Evolutionary conservation across 495 filamentous ascomycete species (phyloP).

Genomic region (Penicillium lividum): DNA sequence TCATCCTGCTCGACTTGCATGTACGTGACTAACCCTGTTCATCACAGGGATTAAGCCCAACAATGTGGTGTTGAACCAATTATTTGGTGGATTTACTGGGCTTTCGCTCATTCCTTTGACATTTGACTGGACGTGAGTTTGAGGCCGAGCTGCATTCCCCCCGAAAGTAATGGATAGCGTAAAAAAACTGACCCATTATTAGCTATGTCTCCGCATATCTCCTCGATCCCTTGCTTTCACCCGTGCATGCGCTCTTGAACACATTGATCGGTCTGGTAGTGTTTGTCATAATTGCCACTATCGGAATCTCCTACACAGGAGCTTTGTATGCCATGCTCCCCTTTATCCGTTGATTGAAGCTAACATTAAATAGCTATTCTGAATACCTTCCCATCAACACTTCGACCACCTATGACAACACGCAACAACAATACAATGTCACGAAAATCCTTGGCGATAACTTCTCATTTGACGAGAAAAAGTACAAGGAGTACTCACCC

Average conservation of each 20-base stretch:
- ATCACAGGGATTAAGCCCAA: slow-evolving; percentile 50
- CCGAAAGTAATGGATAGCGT: too few species aligned
- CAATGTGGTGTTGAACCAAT: slow-evolving; percentile 58
- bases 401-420: slow-evolving; percentile 62
- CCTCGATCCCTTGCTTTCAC: slow-evolving; percentile 57
- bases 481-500: slow-evolving; percentile 61
- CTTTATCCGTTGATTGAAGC: background rate
- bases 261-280: slow-evolving; percentile 59
- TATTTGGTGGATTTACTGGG: slow-evolving; percentile 60
- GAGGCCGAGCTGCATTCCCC: too few species aligned
- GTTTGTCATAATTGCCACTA: slow-evolving; percentile 53
- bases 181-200: background rate
- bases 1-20: background rate
- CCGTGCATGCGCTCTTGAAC: slow-evolving; percentile 59
- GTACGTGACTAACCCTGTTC: background rate
- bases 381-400: slow-evolving; percentile 61
- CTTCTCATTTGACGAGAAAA: slow-evolving; percentile 53
- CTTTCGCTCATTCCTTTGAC: slow-evolving; percentile 61
- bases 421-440: slow-evolving; percentile 55
- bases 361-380: slow-evolving; percentile 26
- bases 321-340: slow-evolving; percentile 43
- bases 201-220: slow-evolving; percentile 56
- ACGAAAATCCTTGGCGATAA: slow-evolving; percentile 50
- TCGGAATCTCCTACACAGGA: slow-evolving; percentile 55
- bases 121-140: slow-evolving; percentile 59